phyloP scores from a whole-genome alignment of 495 filamentous ascomycete genomes.

The Amphirosellinia nigrospora region DNA sequence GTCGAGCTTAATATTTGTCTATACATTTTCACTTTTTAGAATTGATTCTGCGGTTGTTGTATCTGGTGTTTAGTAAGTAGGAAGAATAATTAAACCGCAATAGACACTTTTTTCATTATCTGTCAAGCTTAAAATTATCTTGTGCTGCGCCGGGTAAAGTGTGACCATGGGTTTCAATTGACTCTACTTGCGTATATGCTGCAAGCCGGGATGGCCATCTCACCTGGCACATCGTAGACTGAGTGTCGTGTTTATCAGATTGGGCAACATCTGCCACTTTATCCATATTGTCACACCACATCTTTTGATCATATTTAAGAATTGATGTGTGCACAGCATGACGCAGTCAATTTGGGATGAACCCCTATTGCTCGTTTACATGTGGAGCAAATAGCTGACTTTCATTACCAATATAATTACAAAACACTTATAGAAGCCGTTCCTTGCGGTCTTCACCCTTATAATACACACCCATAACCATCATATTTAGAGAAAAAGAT shows the following conservation, averaged over 20 bases:
- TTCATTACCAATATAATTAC: neutral
- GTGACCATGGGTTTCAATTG: neutral
- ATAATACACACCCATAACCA: neutral
- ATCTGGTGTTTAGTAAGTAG: neutral
- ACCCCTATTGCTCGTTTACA: neutral
- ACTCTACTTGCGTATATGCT: neutral
- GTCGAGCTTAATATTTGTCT: neutral
- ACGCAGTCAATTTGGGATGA: neutral
- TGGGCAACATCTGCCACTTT: constrained; percentile 14
- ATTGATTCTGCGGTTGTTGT: neutral
- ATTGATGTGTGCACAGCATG: neutral
- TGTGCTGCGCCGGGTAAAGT: constrained; percentile 14
- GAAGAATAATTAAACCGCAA: neutral
- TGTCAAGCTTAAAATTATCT: too few relatives aligned
- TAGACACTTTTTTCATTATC: neutral
- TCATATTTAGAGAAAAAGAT: neutral
- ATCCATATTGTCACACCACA: constrained; percentile 21
- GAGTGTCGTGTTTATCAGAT: neutral
- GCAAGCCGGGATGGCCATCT: too few relatives aligned
- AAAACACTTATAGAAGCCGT: neutral
- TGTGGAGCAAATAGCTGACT: neutral
- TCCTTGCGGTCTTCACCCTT: neutral
- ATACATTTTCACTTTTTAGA: neutral
- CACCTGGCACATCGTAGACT: too few relatives aligned
- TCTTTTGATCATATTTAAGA: neutral